phyloP scores from a whole-genome alignment of 306 rosid genomes.

The Elaeagnus macrophylla region DNA sequence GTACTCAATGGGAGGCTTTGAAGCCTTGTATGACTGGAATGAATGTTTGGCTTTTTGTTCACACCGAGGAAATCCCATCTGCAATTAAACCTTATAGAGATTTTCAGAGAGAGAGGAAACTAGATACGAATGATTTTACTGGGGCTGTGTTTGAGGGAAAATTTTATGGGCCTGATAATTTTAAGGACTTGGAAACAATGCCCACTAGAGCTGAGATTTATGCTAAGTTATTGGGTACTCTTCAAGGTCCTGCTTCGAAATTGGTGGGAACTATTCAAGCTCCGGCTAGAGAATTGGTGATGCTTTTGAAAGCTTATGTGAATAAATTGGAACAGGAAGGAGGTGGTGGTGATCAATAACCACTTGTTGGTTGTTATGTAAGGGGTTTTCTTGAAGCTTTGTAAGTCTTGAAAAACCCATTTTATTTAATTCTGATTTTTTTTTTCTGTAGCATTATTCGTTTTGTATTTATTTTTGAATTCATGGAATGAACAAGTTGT shows the following conservation, averaged over 20 bases:
- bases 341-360: conserved; percentile 7
- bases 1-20: conserved; percentile 64
- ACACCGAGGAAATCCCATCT: conserved; percentile 74
- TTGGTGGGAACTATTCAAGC: conserved; percentile 75
- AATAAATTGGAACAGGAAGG: conserved; percentile 60
- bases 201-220: conserved; percentile 80
- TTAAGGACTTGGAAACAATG: conserved; percentile 56
- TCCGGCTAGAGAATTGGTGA: conserved; percentile 68
- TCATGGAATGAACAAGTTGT: too few species aligned
- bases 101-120: conserved; percentile 81
- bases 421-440: not conserved
- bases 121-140: conserved; percentile 68
- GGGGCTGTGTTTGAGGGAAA: conserved; percentile 92
- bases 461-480: not conserved
- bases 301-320: conserved; percentile 70
- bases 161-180: conserved; percentile 66
- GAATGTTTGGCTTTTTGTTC: conserved; percentile 95
- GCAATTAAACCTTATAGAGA: conserved; percentile 78
- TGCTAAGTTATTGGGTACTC: conserved; percentile 56
- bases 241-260: conserved; percentile 57
- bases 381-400: too few species aligned
- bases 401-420: conserved; percentile 11
- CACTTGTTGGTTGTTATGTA: too few species aligned
- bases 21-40: conserved; percentile 94
- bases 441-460: conserved; percentile 9